Conservation (phyloP, 139 green algal species). For the Trebouxia sp. region DNA sequence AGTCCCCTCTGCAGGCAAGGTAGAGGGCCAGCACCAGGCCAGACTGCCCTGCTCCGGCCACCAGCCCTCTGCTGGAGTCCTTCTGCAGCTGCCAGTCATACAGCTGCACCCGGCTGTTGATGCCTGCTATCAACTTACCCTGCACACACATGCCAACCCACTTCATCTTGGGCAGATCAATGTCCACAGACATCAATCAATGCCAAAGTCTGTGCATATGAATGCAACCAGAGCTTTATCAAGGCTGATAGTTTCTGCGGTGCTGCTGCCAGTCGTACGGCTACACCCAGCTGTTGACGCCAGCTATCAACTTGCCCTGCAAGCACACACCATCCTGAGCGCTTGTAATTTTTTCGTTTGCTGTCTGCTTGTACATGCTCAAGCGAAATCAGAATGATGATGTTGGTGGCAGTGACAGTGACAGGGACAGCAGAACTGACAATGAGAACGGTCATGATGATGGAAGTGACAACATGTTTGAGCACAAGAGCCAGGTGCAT, state of each 20-base stretch:
- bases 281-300: slow-evolving; percentile 92
- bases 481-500: too few relatives aligned
- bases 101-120: slow-evolving; percentile 93
- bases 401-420: too few relatives aligned
- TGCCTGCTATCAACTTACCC: slow-evolving; percentile 81
- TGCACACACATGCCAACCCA: slow-evolving; percentile 34
- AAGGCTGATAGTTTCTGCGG: too few relatives aligned
- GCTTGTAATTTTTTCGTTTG: not conserved
- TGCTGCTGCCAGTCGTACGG: slow-evolving; percentile 67
- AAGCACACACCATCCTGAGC: not conserved
- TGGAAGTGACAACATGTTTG: too few relatives aligned
- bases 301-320: slow-evolving; percentile 57
- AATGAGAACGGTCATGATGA: too few relatives aligned
- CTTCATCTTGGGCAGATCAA: too few relatives aligned
- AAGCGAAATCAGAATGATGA: too few relatives aligned
- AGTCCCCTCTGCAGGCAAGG: slow-evolving; percentile 76
- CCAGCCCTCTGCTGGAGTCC: slow-evolving; percentile 63
- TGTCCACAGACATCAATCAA: too few relatives aligned
- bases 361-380: too few relatives aligned
- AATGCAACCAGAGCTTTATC: too few relatives aligned
- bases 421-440: too few relatives aligned
- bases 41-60: slow-evolving; percentile 71
- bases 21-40: slow-evolving; percentile 87
- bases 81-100: slow-evolving; percentile 61
- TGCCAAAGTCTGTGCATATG: too few relatives aligned